phyloP scores from a whole-genome alignment of 495 filamentous ascomycete species.

The Cercophora samala region DNA sequence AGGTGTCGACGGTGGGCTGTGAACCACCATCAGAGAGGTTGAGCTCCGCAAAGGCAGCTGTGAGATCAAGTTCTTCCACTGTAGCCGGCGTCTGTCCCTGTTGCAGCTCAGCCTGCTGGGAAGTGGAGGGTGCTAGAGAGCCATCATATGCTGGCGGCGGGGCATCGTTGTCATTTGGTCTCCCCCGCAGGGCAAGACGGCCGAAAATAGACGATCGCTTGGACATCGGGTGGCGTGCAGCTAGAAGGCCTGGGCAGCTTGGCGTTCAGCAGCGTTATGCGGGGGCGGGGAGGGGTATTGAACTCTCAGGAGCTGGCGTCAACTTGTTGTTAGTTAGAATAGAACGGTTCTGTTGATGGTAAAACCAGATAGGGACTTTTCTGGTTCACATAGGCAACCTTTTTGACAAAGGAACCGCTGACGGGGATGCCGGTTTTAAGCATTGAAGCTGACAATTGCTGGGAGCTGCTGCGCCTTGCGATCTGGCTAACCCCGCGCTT shows the following conservation, averaged over 20 bases:
- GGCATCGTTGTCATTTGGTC: constrained; percentile 1
- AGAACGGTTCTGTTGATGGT: not conserved
- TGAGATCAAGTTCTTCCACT: constrained; percentile 30
- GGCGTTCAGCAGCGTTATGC: not conserved
- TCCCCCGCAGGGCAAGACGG: not conserved
- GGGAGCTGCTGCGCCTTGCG: not conserved
- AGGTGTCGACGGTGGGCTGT: constrained; percentile 42
- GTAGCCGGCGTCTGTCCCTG: not conserved
- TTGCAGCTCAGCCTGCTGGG: not conserved
- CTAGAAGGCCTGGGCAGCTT: not conserved
- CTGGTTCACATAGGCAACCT: not conserved
- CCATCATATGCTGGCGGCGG: constrained; percentile 13
- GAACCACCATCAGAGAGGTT: constrained; percentile 27
- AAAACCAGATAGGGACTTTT: not conserved
- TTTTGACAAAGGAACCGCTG: not conserved
- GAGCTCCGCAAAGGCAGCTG: constrained; percentile 43
- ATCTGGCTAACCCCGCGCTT: not conserved
- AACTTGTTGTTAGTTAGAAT: not conserved
- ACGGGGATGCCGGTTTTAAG: not conserved
- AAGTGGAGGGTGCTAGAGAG: not conserved
- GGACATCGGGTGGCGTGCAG: constrained; percentile 4
- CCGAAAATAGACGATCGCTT: constrained; percentile 11
- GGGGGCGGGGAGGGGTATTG: not conserved
- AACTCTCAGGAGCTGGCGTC: not conserved
- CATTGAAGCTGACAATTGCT: not conserved